Base-by-base conservation (phyloP, 345 rosid genomes). In the Acer saccharum region DNA sequence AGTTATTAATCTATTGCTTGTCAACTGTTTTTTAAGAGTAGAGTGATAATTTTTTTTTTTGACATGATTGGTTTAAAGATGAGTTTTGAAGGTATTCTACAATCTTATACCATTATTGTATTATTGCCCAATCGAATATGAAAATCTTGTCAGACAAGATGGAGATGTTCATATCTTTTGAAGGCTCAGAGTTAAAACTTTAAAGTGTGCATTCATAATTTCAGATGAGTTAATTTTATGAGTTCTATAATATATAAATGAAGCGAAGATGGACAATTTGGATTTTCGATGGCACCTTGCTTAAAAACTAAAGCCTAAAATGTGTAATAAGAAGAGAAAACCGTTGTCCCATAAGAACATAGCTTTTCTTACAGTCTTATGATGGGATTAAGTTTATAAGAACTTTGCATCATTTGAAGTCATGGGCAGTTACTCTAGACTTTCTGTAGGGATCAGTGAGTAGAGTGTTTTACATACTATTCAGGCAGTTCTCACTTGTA, bases 351-450 rank as follows among this genome's bases (percentile, higher is more conserved):
- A 32, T 16, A 32, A 39, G 35, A 55, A 12, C 20, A 13, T 58
- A 13, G 14, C 20, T 21, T 21, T 39, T 58, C 41, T 1, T 41
- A 1, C 21, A 1, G 0, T n/a, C 43, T 35, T 57, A 27, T 71
- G 16, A 16, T 71, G 10, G 60, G 64, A 32, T 72, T 72, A 41
- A 72, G 32, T 58, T 72, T 58, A 58, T 32, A 39, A 35, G 48
- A 60, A 58, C 41, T 25, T 72, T 29, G 23, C 25, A 12, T 3
- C 32, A 72, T 62, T 63, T 58, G 60, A 39, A 39, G 66, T 50
- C 62, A 52, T 16, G 2, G 63, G 9, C 46, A 55, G 6, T 43
- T 41, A 71, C 25, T 71, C 14, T 1, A 54, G 64, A 18, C 41
- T 35, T 55, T 54, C 46, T 71, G 55, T 23, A 29, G 21, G 2